Percentiles rank a stretch among this genome's conserved stretches.
Conservation (phyloP, 2,329 filamentous ascomycete species). For the Cladosporium sp. region DNA sequence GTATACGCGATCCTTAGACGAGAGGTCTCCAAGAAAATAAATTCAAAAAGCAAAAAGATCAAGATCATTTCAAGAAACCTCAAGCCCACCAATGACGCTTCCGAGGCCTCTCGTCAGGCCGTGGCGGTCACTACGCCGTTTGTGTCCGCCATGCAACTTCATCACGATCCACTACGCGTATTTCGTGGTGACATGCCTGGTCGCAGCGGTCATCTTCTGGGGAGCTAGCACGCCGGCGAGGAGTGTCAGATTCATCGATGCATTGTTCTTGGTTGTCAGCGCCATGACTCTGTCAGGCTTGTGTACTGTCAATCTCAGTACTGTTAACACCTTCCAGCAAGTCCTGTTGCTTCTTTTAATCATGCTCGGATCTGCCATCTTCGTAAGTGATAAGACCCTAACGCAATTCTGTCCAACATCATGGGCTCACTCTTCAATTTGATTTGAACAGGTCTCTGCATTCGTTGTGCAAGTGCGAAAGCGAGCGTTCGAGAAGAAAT, state of each 20-base stretch:
- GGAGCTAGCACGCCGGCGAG: constrained; percentile 48
- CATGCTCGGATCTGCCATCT: constrained; percentile 62
- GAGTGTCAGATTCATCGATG: constrained; percentile 57
- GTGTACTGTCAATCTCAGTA: constrained; percentile 62
- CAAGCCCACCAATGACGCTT: background rate
- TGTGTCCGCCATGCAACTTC: constrained; percentile 28
- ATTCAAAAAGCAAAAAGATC: background rate
- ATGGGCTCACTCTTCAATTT: too few species aligned
- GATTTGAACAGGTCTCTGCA: too few species aligned
- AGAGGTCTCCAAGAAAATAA: constrained; percentile 1
- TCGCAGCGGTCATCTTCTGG: constrained; percentile 61
- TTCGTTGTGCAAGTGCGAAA: constrained; percentile 60
- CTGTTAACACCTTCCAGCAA: constrained; percentile 66
- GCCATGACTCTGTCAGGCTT: constrained; percentile 66
- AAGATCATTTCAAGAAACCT: background rate
- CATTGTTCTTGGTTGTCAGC: constrained; percentile 62
- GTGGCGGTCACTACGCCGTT: constrained; percentile 8
- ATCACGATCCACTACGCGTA: constrained; percentile 59
- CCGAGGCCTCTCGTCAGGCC: constrained; percentile 9
- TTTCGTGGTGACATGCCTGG: constrained; percentile 54
- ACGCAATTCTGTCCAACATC: too few species aligned
- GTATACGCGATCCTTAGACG: constrained; percentile 13
- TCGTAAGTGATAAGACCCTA: too few species aligned
- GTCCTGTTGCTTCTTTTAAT: constrained; percentile 61
- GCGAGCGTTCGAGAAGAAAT: constrained; percentile 58